These are phyloP conservation scores for Eucalyptus sp. DNA, from an alignment of 345 rosid species.

Conservation along the genomic window DNA sequence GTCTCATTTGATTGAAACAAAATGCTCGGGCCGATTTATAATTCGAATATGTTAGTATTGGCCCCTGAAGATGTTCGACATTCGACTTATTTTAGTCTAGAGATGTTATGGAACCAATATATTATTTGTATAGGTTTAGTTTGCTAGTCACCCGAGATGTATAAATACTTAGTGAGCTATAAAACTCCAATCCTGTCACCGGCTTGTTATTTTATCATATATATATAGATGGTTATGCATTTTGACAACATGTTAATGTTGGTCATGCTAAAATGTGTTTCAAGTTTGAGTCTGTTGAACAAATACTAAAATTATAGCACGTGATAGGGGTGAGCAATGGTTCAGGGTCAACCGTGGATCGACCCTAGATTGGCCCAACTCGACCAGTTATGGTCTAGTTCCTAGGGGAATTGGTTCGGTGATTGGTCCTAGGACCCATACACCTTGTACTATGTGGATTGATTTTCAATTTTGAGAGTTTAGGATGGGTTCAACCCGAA, in stretches of 20 bases:
- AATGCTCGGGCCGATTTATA: background rate
- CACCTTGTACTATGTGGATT: accelerated
- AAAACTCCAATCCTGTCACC: background rate
- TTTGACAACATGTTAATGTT: background rate
- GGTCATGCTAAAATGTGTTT: no score
- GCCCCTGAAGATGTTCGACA: background rate
- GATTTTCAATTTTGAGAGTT: no score
- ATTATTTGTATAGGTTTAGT: background rate
- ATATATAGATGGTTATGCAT: background rate
- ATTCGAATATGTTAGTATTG: background rate
- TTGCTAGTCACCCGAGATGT: background rate
- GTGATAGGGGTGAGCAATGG: no score
- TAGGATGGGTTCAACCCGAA: no score
- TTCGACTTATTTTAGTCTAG: background rate
- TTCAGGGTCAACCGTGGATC: no score
- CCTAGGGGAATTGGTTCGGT: background rate
- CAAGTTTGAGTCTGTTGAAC: background rate
- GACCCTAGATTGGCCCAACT: no score
- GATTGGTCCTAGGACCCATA: no score
- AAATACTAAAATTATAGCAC: background rate
- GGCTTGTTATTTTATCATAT: no score
- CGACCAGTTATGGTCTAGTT: no score
- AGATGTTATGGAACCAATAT: background rate
- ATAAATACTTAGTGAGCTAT: background rate
- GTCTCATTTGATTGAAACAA: background rate